Base-by-base conservation (phyloP, 2,329 filamentous ascomycete genomes). In the Microdochium bolleyi region DNA sequence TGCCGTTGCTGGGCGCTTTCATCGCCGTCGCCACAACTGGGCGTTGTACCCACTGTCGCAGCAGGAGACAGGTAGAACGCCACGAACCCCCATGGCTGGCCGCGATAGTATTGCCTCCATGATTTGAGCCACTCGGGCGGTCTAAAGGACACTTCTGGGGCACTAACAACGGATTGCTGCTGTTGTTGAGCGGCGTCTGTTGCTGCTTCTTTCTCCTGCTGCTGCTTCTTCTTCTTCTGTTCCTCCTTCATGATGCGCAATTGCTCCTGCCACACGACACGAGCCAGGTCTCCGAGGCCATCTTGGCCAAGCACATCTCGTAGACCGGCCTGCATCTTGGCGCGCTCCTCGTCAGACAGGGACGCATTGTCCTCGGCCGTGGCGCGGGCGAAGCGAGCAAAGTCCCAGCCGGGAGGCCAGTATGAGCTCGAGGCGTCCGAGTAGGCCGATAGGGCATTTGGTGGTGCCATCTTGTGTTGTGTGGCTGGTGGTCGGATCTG, bases 321-420 rank as follows among this genome's bases (percentile, higher is more conserved):
- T 24, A 59, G 38, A 24, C 57, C 58, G 24, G 50, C 48, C 27
- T 50, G 52, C 52, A 59, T 55, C 54, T 59, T 60, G 19, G 54
- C 51, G 19, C 44, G 50, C 51, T 60, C 55, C 9, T 55, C 54
- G 13, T 51, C 52, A n/a, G 52, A 19, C 27, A 57, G 51, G 13
- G 46, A 41, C 11, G 24, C 27, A 48, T 46, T 21, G 32, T 57
- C 52, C n/a, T 49, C 38, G 21, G 55, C 53, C 11, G 52, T 52
- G 50, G 54, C 49, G 49, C 27, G 21, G 48, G 48, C 49, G 48
- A 49, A 58, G 44, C 57, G 57, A 3, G 51, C 53, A 50, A 54
- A 56, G 52, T 51, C 53, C 58, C 57, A 60, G 49, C 58, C 58
- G 2, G 52, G 54, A 21, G 58, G 53, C 58, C 58, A 60, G 52